Base-by-base conservation (phyloP, 129 eudicot species). In the Gnaphalium uliginosum region DNA sequence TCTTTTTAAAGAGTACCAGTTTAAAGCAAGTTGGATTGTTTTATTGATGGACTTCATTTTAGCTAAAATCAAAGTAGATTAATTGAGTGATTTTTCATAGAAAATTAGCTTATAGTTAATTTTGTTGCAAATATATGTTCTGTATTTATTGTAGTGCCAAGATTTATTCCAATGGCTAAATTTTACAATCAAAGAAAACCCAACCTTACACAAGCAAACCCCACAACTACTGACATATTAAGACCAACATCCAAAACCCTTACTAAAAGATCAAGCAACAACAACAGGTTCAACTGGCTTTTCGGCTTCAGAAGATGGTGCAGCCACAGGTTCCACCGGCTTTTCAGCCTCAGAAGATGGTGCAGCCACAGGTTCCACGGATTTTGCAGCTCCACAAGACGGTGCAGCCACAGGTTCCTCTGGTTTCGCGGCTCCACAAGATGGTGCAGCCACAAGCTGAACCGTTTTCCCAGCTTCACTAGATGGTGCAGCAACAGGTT, bases 151-250 rank as follows among this genome's bases (percentile, higher is more conserved):
- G 19, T 57, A 43, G 54, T 73, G 62, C 79, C 79, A 80, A 73
- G 59, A 80, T 66, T 80, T 80, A 80, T 73, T 66, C 26, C 69
- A 67, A 57, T 66, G 53, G 83, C 83, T 73, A 57, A 57, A 66
- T 73, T 41, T 80, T 39, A 80, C 79, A 66, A 73, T 51, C 48
- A 58, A 61, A 72, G 54, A 78, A 65, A 64, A 30, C 29, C 21
- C 74, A 80, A 80, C 68, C 83, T 39, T 73, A 57, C 75, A 80
- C 62, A 79, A 39, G 39, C 79, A 72, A 54, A 14, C 53, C 73
- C 59, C 53, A 79, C 74, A 73, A 65, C 69, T 37, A 54, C 39
- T 7, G 5, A 65, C 83, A 66, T 65, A 71, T 53, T 24, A 26
- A 72, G 4, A 54, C 27, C 69, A 58, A 10, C 59, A 2, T 41